Conservation (phyloP, 768 basidiomycete genomes). For the Aureoboletus auriporus region DNA sequence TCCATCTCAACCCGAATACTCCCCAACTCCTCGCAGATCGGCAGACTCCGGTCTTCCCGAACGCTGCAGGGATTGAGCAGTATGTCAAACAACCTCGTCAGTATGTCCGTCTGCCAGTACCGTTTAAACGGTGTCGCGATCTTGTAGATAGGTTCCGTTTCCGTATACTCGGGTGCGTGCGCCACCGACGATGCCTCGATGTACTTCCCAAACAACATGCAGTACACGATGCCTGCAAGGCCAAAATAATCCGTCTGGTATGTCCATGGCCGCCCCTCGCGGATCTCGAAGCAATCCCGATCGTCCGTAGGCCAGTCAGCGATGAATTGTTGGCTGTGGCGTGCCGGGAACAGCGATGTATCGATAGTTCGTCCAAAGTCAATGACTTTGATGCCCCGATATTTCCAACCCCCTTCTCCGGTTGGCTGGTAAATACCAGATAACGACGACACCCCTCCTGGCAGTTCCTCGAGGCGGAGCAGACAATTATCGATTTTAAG, state of each 20-base stretch:
- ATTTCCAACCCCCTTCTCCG: constrained; percentile 80
- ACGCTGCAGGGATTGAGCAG: constrained; percentile 78
- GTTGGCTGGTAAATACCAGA: constrained; percentile 68
- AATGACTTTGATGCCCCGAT: constrained; percentile 88
- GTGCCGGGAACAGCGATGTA: constrained; percentile 67
- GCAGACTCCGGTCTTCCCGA: constrained; percentile 55
- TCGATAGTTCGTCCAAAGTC: constrained; percentile 98
- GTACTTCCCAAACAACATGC: constrained; percentile 96
- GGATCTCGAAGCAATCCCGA: constrained; percentile 89
- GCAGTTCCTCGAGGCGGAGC: constrained; percentile 83
- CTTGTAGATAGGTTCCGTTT: constrained; percentile 45
- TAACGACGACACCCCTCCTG: constrained; percentile 68
- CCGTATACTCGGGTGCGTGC: constrained; percentile 30
- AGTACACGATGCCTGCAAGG: constrained; percentile 90
- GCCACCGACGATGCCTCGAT: constrained; percentile 68
- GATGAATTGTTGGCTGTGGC: constrained; percentile 66
- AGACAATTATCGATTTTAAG: constrained; percentile 99
- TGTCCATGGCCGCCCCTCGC: constrained; percentile 82
- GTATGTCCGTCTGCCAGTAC: constrained; percentile 91
- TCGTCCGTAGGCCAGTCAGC: constrained; percentile 89
- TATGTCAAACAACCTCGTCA: constrained; percentile 79
- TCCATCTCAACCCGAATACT: constrained; percentile 79
- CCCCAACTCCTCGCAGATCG: constrained; percentile 66
- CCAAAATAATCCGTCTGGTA: constrained; percentile 97
- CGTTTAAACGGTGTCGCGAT: constrained; percentile 79